Evolutionary conservation across 192 early-diverging fungal species (phyloP).

Genomic region (Blastocladiella britannica): DNA sequence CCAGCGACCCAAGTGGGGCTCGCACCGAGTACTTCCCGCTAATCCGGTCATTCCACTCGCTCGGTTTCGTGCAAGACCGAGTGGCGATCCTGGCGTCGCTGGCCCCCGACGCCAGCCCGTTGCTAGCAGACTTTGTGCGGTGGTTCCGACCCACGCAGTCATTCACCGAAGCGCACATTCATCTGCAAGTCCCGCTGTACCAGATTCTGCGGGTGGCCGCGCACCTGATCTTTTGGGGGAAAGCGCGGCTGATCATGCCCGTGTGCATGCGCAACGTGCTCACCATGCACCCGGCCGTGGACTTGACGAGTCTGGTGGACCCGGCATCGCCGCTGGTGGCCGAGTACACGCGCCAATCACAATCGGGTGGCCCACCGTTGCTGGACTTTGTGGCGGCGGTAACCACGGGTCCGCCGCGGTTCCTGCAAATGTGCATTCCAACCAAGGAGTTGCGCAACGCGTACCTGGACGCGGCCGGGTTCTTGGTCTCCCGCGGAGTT

Average conservation of each 20-base stretch:
- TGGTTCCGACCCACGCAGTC: neutral
- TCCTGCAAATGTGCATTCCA: too few species aligned
- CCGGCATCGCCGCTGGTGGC: too few species aligned
- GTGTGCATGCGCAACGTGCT: neutral
- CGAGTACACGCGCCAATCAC: too few species aligned
- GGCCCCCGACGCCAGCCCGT: neutral
- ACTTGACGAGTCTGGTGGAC: too few species aligned
- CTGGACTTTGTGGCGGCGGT: too few species aligned
- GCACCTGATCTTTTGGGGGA: neutral
- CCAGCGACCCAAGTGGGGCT: neutral
- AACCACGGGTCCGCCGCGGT: too few species aligned
- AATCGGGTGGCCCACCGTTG: too few species aligned
- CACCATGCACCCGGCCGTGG: neutral
- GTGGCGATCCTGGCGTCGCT: neutral
- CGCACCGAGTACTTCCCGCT: neutral
- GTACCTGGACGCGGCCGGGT: neutral
- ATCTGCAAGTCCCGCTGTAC: neutral
- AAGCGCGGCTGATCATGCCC: neutral
- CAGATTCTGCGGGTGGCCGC: neutral
- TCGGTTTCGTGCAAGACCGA: neutral
- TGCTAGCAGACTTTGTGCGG: neutral
- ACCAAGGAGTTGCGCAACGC: neutral
- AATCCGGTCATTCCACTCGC: neutral
- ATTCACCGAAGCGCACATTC: neutral
- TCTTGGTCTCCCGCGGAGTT: neutral